phyloP scores from a whole-genome alignment of 2,329 filamentous ascomycete genomes.

The Paecilomyces niveus region DNA sequence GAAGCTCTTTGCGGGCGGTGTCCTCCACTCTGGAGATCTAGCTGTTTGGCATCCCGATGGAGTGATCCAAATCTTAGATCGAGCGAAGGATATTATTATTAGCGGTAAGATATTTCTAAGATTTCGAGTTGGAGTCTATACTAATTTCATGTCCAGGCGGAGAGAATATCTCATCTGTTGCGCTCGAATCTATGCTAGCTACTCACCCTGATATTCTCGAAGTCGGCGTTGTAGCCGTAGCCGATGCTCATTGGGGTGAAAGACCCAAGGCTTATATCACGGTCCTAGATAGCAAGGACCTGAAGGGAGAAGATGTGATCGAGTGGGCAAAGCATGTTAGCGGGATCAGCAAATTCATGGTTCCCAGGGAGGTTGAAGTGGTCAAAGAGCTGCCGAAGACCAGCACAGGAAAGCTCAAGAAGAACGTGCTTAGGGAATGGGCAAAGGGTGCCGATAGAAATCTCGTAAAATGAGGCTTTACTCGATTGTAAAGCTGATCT shows the following conservation, averaged over 20 bases:
- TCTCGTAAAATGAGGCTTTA: slow-evolving; percentile 2
- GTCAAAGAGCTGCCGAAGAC: slow-evolving; percentile 91
- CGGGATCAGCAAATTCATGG: slow-evolving; percentile 86
- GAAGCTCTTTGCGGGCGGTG: slow-evolving; percentile 82
- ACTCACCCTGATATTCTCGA: slow-evolving; percentile 86
- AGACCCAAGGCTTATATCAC: slow-evolving; percentile 92
- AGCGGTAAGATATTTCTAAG: slow-evolving; percentile 53
- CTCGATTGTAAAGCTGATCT: neutral
- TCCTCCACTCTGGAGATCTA: slow-evolving; percentile 81
- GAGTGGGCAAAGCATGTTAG: slow-evolving; percentile 77
- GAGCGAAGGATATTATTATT: slow-evolving; percentile 97
- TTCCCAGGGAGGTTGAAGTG: slow-evolving; percentile 64
- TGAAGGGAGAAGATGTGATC: slow-evolving; percentile 65
- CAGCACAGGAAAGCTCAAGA: slow-evolving; percentile 92
- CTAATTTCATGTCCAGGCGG: slow-evolving; percentile 53
- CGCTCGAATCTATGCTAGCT: slow-evolving; percentile 81
- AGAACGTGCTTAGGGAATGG: slow-evolving; percentile 88
- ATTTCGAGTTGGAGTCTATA: neutral
- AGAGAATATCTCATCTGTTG: slow-evolving; percentile 93
- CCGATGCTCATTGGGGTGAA: slow-evolving; percentile 90
- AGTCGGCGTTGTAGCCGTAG: slow-evolving; percentile 80
- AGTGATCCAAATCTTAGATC: slow-evolving; percentile 82
- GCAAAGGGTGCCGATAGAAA: slow-evolving; percentile 50
- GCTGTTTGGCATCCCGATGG: slow-evolving; percentile 92
- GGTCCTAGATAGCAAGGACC: slow-evolving; percentile 56